phyloP scores from a whole-genome alignment of 371 early-diverging fungal genomes.

The Mucor ambiguus region DNA sequence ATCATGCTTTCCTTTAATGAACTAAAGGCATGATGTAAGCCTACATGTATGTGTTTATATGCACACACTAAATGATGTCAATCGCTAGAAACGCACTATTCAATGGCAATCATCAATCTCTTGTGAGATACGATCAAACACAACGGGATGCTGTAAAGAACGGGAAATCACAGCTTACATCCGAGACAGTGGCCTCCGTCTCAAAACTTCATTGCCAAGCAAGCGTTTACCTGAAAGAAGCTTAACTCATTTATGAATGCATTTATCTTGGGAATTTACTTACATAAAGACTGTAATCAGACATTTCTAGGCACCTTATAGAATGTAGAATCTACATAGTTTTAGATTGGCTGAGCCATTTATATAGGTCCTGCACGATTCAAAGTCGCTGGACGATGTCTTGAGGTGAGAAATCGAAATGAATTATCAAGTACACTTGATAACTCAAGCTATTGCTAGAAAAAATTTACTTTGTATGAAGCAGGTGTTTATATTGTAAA shows the following conservation, averaged over 20 bases:
- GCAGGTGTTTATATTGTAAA: too few species aligned
- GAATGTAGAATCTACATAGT: not conserved
- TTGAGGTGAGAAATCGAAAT: too few species aligned
- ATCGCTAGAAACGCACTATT: too few species aligned
- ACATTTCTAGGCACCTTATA: not conserved
- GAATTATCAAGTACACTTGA: too few species aligned
- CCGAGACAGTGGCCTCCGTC: not conserved
- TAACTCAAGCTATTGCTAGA: too few species aligned
- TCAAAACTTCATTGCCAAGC: not conserved
- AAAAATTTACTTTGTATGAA: too few species aligned
- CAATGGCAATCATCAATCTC: too few species aligned
- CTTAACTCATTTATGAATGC: not conserved
- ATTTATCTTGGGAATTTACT: not conserved
- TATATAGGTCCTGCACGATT: not conserved
- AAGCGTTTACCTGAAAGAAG: not conserved
- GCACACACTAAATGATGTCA: too few species aligned
- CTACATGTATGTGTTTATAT: not conserved
- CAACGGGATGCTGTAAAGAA: not conserved
- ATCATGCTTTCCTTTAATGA: not conserved
- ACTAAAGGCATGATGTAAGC: not conserved
- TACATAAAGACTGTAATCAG: not conserved
- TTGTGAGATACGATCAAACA: not conserved
- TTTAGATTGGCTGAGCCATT: not conserved
- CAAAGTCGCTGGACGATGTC: too few species aligned
- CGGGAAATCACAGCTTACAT: not conserved